Percentiles rank a stretch among this genome's conserved stretches.
Conservation (phyloP, 2,329 filamentous ascomycete species). For the Teratosphaeria nubilosa region DNA sequence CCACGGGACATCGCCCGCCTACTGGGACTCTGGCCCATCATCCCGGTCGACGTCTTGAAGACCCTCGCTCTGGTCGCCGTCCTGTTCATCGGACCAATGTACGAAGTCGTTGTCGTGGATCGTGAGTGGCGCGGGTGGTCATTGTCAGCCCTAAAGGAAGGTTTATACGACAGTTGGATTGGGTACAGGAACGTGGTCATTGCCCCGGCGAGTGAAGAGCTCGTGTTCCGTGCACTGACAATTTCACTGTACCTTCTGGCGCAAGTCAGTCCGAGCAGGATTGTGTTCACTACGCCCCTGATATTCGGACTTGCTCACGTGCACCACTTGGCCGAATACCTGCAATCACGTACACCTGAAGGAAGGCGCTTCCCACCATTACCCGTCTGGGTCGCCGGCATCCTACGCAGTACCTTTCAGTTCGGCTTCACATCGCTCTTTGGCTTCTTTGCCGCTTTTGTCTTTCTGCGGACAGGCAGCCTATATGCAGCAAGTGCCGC, state of each 20-base stretch:
- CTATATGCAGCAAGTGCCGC: constrained; percentile 64
- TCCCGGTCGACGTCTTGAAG: constrained; percentile 50
- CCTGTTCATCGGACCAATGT: constrained; percentile 77
- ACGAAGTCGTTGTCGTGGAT: constrained; percentile 66
- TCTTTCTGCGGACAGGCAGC: constrained; percentile 78
- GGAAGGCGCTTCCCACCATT: constrained; percentile 10
- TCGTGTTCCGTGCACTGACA: constrained; percentile 82
- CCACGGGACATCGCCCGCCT: constrained; percentile 51
- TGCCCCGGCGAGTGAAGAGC: constrained; percentile 79
- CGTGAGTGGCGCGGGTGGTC: constrained; percentile 50
- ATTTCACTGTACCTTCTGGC: constrained; percentile 73
- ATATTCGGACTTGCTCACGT: constrained; percentile 90
- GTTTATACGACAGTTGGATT: constrained; percentile 61
- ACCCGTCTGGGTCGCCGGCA: constrained; percentile 18
- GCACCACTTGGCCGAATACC: constrained; percentile 94
- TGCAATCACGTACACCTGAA: constrained; percentile 59
- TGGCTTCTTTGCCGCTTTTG: constrained; percentile 82
- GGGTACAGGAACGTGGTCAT: constrained; percentile 80
- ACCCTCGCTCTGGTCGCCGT: constrained; percentile 62
- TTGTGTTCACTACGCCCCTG: constrained; percentile 73
- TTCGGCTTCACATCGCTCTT: constrained; percentile 87
- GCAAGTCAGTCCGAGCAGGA: constrained; percentile 42
- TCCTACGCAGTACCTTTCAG: constrained; percentile 69
- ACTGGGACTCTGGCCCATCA: constrained; percentile 74
- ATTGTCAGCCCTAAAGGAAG: constrained; percentile 42